Evolutionary conservation across 306 rosid species (phyloP).

Genomic region (Astragalus membranaceus): DNA sequence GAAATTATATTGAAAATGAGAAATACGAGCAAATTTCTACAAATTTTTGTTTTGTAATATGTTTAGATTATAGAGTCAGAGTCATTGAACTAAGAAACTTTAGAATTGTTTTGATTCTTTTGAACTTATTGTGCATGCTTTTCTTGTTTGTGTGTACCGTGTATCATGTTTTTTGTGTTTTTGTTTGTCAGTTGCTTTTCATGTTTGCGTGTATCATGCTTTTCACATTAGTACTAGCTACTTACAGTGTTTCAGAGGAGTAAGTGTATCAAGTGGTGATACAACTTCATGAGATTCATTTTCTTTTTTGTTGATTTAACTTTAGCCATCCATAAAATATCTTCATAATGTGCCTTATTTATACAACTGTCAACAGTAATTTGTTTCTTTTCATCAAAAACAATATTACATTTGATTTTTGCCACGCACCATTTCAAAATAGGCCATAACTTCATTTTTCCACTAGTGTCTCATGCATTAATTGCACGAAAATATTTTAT

Average conservation of each 20-base stretch:
- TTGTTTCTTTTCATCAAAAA: background rate
- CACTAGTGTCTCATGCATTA: too few relatives aligned
- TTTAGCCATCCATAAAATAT: background rate
- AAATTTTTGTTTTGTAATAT: too few relatives aligned
- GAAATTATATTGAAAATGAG: too few relatives aligned
- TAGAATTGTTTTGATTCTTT: background rate
- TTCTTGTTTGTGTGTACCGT: background rate
- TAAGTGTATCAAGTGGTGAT: background rate
- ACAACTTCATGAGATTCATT: slow-evolving; percentile 8
- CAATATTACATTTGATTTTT: too few relatives aligned
- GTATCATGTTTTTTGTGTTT: background rate
- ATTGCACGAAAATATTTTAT: too few relatives aligned
- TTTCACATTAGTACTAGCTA: background rate
- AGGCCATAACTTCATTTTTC: too few relatives aligned
- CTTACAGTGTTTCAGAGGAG: background rate
- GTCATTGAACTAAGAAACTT: too few relatives aligned
- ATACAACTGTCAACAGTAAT: background rate
- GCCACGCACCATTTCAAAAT: background rate
- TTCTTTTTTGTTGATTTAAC: background rate
- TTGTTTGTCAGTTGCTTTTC: background rate
- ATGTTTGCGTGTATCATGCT: background rate
- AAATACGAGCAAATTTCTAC: too few relatives aligned
- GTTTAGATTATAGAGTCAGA: too few relatives aligned
- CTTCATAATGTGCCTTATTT: background rate
- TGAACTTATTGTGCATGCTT: background rate